A percentile compares a stretch with the other conserved stretches of the same genome.
Conservation (phyloP, 1,284 basidiomycete genomes). For the Trametes hirsuta region DNA sequence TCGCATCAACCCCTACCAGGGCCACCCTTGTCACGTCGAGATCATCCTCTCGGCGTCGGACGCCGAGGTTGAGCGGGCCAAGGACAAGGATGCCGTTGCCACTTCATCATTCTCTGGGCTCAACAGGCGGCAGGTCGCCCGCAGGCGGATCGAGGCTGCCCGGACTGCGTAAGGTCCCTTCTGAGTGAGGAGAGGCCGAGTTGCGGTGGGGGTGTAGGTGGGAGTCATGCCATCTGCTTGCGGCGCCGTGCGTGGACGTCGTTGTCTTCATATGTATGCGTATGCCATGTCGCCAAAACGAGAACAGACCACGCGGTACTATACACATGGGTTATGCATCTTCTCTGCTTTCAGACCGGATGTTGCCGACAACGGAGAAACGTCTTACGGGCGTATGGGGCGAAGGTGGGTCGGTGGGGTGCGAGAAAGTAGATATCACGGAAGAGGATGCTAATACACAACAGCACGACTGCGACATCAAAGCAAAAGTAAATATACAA, state of each 20-base stretch:
- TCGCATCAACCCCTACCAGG: conserved; percentile 92
- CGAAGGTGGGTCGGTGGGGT: neutral
- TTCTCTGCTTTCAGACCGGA: conserved; percentile 4
- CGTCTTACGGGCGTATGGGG: neutral
- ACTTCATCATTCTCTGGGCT: conserved; percentile 59
- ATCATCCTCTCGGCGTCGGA: conserved; percentile 83
- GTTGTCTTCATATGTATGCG: conserved; percentile 37
- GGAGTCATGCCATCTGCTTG: conserved; percentile 25
- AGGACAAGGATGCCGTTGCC: conserved; percentile 71
- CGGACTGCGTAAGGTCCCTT: conserved; percentile 38
- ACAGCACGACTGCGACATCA: conserved; percentile 8
- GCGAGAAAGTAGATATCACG: neutral
- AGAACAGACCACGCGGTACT: conserved; percentile 23
- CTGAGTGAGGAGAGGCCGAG: neutral
- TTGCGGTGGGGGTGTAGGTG: conserved; percentile 19
- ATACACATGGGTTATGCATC: conserved; percentile 28
- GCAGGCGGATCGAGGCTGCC: conserved; percentile 81
- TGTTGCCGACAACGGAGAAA: neutral
- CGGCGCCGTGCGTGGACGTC: conserved; percentile 19
- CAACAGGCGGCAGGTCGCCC: conserved; percentile 82
- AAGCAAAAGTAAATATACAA: neutral
- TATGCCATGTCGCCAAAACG: conserved; percentile 36
- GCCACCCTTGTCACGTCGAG: conserved; percentile 95
- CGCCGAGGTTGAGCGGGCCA: conserved; percentile 87
- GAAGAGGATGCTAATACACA: conserved; percentile 12